phyloP scores from a whole-genome alignment of 2,329 filamentous ascomycete genomes.

The Penicillium polonicum region DNA sequence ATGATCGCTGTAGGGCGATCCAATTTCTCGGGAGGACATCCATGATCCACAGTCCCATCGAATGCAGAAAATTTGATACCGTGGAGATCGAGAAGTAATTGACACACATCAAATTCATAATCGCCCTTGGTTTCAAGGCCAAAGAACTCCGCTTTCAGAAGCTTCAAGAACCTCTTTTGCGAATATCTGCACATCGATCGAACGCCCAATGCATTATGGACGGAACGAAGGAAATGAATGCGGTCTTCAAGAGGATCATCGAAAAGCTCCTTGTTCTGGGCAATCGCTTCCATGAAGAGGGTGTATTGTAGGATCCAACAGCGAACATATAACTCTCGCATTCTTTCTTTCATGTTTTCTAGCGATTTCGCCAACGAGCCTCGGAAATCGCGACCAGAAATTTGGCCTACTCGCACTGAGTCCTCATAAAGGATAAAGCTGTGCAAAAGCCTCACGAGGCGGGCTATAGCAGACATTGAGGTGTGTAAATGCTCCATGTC shows the following conservation, averaged over 20 bases:
- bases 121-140: slow-evolving; percentile 73
- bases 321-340: slow-evolving; percentile 84
- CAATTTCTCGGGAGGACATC: slow-evolving; percentile 71
- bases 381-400: slow-evolving; percentile 59
- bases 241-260: slow-evolving; percentile 67
- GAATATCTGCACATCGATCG: slow-evolving; percentile 82
- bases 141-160: slow-evolving; percentile 83
- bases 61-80: slow-evolving; percentile 73
- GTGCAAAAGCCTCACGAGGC: slow-evolving; percentile 73
- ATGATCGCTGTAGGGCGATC: slow-evolving; percentile 78
- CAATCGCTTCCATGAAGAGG: slow-evolving; percentile 71
- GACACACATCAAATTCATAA: slow-evolving; percentile 82
- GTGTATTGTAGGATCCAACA: slow-evolving; percentile 86
- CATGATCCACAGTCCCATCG: slow-evolving; percentile 72
- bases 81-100: slow-evolving; percentile 80
- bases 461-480: slow-evolving; percentile 69
- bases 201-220: slow-evolving; percentile 81
- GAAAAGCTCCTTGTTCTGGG: slow-evolving; percentile 65
- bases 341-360: slow-evolving; percentile 60
- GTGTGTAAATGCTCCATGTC: slow-evolving; percentile 74
- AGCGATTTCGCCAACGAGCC: slow-evolving; percentile 44
- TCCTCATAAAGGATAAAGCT: slow-evolving; percentile 81
- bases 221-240: slow-evolving; percentile 73
- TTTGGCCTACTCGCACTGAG: slow-evolving; percentile 74
- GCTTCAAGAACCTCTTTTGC: slow-evolving; percentile 82